A percentile compares a stretch with the other conserved stretches of the same genome.
Conservation (phyloP, 2,329 filamentous ascomycete genomes). For the Microsporum ferrugineum region DNA sequence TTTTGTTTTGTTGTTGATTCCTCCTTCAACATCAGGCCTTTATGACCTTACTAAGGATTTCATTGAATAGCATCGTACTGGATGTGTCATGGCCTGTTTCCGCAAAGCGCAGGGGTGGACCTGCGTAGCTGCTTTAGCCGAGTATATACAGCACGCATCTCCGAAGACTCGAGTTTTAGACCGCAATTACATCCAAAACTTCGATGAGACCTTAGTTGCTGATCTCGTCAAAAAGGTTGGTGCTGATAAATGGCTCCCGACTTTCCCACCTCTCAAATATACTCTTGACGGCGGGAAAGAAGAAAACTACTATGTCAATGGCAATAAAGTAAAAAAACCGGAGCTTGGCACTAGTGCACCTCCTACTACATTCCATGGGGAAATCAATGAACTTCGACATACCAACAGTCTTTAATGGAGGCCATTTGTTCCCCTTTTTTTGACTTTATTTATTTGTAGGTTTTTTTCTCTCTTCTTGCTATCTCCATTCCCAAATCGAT, state of each 20-base stretch:
- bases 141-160: constrained; percentile 56
- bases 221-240: constrained; percentile 14
- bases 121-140: constrained; percentile 50
- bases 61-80: constrained; percentile 60
- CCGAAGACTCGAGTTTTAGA: constrained; percentile 38
- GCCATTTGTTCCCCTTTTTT: background rate
- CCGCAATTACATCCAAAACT: constrained; percentile 20
- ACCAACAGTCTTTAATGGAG: background rate
- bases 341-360: background rate
- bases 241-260: constrained; percentile 14
- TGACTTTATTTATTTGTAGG: background rate
- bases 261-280: background rate
- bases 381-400: background rate
- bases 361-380: background rate
- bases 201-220: constrained; percentile 17
- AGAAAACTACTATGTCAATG: background rate
- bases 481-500: background rate
- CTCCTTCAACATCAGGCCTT: background rate
- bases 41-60: background rate
- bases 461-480: background rate
- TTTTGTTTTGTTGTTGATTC: background rate
- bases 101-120: constrained; percentile 62
- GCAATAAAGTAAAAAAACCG: background rate
- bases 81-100: constrained; percentile 72
- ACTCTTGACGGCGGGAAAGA: background rate